Base-by-base conservation (phyloP, 192 early-diverging fungal genomes). In the Dimargaris verticillata region DNA sequence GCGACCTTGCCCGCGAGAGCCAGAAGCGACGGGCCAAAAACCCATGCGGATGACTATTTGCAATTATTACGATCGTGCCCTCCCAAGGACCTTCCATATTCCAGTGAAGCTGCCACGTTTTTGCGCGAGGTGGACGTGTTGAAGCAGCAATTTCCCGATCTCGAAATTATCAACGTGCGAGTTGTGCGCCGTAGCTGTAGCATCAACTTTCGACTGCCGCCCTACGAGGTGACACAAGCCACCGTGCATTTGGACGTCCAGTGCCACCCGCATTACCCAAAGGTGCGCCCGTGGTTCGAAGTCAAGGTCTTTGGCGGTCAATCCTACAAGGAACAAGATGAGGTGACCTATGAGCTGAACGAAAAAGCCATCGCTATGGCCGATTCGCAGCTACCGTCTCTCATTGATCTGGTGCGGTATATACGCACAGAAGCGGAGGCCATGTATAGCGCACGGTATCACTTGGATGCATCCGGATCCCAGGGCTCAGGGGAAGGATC, bases 331-430 rank as follows among this genome's bases (percentile, higher is more conserved):
- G 33, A 38, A 7, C 33, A 38, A 38, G 33, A 38, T 38, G 33
- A 38, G 33, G 33, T 38, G 33, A 38, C 33, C 33, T 38, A 38
- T 38, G 33, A 38, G 33, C 33, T 38, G 7, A 38, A 38, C 26
- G 18, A 38, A 11, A n/a, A 17, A 38, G 26, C 28, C 33, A n/a
- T 10, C 28, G 53, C 53, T 11, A 38, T 26, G 53, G 25, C 28
- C 9, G 28, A 55, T 26, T 18, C 25, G 28, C 22, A 55, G 12
- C 25, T 26, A 11, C 28, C 53, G 18, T 10, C 33, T 6, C 53
- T 55, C 22, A 55, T 18, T 28, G 22, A 55, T 10, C 28, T 55
- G 53, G 53, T 55, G 53, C 53, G 22, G 17, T 33, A 29, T 33
- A 55, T 55, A 3, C 28, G n/a, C 17, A 28, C 17, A n/a, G 53